Base-by-base conservation (phyloP, 495 filamentous ascomycete species). In the Pyrenula aspistea region DNA sequence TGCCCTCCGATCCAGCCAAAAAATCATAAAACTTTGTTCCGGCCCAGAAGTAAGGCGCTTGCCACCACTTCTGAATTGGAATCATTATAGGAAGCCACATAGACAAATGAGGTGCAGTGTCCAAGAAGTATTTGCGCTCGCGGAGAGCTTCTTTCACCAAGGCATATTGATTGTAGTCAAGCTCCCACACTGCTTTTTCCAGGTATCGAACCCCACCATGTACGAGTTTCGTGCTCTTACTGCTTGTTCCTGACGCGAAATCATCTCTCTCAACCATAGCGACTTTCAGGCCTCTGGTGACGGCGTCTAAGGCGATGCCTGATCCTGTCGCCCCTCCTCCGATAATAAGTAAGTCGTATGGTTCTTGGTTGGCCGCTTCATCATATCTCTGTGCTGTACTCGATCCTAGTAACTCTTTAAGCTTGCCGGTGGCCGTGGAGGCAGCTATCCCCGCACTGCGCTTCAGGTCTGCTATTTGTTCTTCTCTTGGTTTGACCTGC, bases 81-180 rank as follows among this genome's bases (percentile, higher is more conserved):
- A 98, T 81, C 93, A 98, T 98, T 61, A 98, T 98, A 19, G 93
- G 93, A 42, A 98, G 77, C 89, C 91, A 96, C 72, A 76, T 83
- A 24, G 89, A 95, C 49, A 98, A 79, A 77, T 98, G 93, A 12
- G 93, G 93, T 24, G 93, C 93, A 11, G 92, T 98, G 63, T 94
- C 89, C 64, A 97, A 69, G 68, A 98, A 98, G 69, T 95, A 96
- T 61, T 91, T 89, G 60, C 93, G 84, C 73, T 98, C 93, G 62
- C 92, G 87, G 56, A 98, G 77, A n/a, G 93, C 91, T 71, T 98
- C 93, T 61, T 83, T 87, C 47, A 98, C 93, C 36, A 98, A 77
- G 63, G 83, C 76, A 70, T 59, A 85, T 79, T 98, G 93, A 60
- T 85, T 86, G 67, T 95, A 96, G 70, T 98, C 93, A 66, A 97